Evolutionary conservation across 441 rosid genomes (phyloP), one percentile per base, ranked within the genome.

Genomic region (Eruca vesicaria): DNA sequence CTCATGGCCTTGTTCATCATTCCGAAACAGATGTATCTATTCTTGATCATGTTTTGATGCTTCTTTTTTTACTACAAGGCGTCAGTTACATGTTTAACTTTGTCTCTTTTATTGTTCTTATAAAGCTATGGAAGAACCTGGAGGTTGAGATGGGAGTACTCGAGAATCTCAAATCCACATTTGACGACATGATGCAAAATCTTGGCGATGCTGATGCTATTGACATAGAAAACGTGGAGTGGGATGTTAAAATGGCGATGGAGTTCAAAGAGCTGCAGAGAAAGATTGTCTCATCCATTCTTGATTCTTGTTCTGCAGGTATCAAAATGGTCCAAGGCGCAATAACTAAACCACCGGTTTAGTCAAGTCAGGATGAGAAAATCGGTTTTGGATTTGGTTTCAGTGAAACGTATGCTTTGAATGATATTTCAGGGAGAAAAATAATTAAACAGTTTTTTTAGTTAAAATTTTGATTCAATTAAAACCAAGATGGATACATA

Each of bases 221-320:
- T 3, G 78, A 79, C 90, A 87, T 96, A 63, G 92, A 81, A 66
- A 78, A 73, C 19, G 53, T 19, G 0, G 71, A 77, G 7, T 84
- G 96, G 97, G 97, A 89, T 72, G 90, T 90, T 55, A 86, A 85
- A 74, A 50, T 92, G n/a, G 94, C 87, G 3, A 69, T 79, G 64
- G 83, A 77, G 75, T 92, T 68, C 68, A 89, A 86, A 79, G 84
- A 81, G 72, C 73, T 41, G 56, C 96, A 88, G 26, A 85, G 86
- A 74, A 86, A 80, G 83, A 87, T 92, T 21, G 15, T 88, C 31
- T 88, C 96, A 55, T 95, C 97, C 6, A 83, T 95, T 72, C 33
- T 87, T 78, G 76, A 82, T 64, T 89, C 99, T 14, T 95, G 98
- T 75, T 79, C 82, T 64, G 66, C 78, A 8, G 96, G 98, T 71